These are phyloP conservation scores for Saccharomycopsis sp. DNA, from an alignment of 805 yeast species.

Conservation along the genomic window DNA sequence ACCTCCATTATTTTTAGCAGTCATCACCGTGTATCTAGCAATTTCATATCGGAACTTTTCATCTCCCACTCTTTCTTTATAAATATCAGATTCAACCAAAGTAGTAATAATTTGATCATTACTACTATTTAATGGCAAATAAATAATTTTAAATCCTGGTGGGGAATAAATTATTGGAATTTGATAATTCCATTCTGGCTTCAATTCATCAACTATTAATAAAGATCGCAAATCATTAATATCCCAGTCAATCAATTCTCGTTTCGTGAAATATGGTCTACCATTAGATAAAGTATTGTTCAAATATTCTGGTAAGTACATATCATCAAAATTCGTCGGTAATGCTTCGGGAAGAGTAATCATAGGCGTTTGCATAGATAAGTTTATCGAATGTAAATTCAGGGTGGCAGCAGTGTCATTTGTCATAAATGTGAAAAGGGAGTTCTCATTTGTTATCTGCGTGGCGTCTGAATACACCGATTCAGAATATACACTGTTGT, in stretches of 20 bases:
- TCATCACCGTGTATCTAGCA: conserved; percentile 53
- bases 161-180: conserved; percentile 38
- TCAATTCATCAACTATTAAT: conserved; percentile 43
- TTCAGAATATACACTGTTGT: background rate
- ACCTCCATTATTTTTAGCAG: conserved; percentile 48
- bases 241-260: conserved; percentile 64
- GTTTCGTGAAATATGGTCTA: conserved; percentile 54
- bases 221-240: conserved; percentile 62
- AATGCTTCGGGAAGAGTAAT: conserved; percentile 41
- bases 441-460: conserved; percentile 16
- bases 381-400: conserved; percentile 4
- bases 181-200: conserved; percentile 49
- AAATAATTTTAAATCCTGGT: conserved; percentile 38
- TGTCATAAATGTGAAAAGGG: conserved; percentile 15
- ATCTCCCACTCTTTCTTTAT: conserved; percentile 55
- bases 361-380: conserved; percentile 12
- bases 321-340: conserved; percentile 46
- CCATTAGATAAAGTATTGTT: conserved; percentile 43
- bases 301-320: conserved; percentile 51
- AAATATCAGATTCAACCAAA: conserved; percentile 54
- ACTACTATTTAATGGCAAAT: conserved; percentile 45
- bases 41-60: conserved; percentile 46
- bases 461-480: conserved; percentile 6
- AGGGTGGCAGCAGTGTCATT: conserved; percentile 6
- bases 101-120: conserved; percentile 43